phyloP scores from a whole-genome alignment of 345 rosid species.

The Hibiscus trionum region DNA sequence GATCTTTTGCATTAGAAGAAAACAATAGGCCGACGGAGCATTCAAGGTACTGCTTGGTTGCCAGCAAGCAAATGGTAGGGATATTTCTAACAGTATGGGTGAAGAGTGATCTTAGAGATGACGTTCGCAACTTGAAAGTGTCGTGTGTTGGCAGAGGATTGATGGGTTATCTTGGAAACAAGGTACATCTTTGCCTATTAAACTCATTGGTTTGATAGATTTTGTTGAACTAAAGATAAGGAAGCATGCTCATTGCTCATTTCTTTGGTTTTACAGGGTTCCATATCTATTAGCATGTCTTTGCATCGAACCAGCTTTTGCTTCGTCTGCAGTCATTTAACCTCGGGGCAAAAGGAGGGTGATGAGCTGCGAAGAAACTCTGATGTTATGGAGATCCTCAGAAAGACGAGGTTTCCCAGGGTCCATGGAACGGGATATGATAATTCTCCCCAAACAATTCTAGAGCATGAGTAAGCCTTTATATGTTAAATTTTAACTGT shows the following conservation, averaged over 20 bases:
- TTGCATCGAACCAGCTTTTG: constrained; percentile 93
- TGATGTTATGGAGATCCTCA: constrained; percentile 92
- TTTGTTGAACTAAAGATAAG: constrained; percentile 4
- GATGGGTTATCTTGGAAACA: constrained; percentile 99
- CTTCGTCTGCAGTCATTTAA: constrained; percentile 92
- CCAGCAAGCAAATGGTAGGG: constrained; percentile 98
- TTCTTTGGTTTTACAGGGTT: constrained; percentile 58
- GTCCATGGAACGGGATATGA: constrained; percentile 56
- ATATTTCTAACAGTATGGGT: constrained; percentile 92
- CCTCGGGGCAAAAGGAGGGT: constrained; percentile 98
- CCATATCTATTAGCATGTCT: constrained; percentile 95
- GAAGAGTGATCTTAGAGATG: constrained; percentile 69
- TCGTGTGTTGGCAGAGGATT: constrained; percentile 99
- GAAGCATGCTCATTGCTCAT: constrained; percentile 18
- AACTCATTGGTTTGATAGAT: constrained; percentile 9
- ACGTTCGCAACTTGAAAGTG: constrained; percentile 71
- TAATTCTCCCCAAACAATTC: constrained; percentile 76
- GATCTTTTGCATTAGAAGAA: constrained; percentile 49
- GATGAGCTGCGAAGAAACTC: constrained; percentile 90
- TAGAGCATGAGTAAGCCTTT: constrained; percentile 70
- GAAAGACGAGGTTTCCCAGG: constrained; percentile 90
- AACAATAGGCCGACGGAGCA: constrained; percentile 39
- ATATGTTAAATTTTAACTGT: background rate
- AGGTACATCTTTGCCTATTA: constrained; percentile 38
- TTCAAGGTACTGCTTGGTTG: constrained; percentile 78